Evolutionary conservation across 305 asterid genomes (phyloP).

Genomic region (Fraxinus angustifolia): DNA sequence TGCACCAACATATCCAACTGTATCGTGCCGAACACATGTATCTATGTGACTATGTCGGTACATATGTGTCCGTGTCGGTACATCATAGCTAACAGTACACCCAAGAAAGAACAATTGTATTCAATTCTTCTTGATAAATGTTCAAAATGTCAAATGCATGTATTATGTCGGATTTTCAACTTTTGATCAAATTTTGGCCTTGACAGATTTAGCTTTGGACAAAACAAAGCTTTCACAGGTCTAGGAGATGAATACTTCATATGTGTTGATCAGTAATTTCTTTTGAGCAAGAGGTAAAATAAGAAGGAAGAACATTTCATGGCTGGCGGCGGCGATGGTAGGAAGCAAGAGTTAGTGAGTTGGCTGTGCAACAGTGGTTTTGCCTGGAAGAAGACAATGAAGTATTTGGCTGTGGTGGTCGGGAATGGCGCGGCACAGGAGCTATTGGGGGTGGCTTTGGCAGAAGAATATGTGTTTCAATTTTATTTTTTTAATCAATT

Average conservation of each 20-base stretch:
- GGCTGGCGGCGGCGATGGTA: not conserved
- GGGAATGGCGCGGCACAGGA: not conserved
- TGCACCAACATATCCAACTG: too few species aligned
- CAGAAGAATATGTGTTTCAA: not conserved
- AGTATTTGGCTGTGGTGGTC: not conserved
- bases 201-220: not conserved
- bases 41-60: too few species aligned
- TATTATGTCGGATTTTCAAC: not conserved
- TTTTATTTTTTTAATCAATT: not conserved
- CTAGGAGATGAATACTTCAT: not conserved
- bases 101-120: not conserved
- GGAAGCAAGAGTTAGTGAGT: not conserved
- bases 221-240: not conserved
- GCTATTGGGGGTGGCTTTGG: not conserved
- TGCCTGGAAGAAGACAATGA: not conserved
- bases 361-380: not conserved
- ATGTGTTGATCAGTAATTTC: not conserved
- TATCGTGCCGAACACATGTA: too few species aligned
- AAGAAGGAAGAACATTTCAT: not conserved
- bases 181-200: not conserved
- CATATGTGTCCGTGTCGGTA: too few species aligned
- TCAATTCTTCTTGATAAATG: not conserved
- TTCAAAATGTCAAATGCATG: not conserved
- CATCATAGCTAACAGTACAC: not conserved
- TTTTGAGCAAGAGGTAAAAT: not conserved